A percentile compares a stretch with the other conserved stretches of the same genome.
Conservation (phyloP, 331 rosid species). For the Rosa hybrid region DNA sequence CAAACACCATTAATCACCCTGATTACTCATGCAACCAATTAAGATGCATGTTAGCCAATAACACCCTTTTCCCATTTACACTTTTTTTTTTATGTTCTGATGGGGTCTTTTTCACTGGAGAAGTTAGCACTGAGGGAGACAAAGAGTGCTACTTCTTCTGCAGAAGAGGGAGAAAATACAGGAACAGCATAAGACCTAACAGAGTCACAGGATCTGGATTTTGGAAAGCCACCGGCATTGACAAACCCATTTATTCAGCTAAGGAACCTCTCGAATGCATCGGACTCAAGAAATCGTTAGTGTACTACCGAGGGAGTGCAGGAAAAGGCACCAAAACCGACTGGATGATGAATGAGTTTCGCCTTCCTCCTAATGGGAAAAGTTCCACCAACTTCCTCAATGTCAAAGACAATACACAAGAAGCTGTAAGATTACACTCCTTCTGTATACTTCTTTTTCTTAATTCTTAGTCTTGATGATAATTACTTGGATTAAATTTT, state of each 20-base stretch:
- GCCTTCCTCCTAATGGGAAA: conserved; percentile 60
- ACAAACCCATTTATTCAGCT: conserved; percentile 56
- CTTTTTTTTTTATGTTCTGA: neutral
- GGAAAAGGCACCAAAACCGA: conserved; percentile 96
- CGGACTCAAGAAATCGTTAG: conserved; percentile 96
- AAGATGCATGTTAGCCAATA: neutral
- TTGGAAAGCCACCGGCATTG: conserved; percentile 92
- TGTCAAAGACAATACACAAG: conserved; percentile 23
- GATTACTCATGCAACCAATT: neutral
- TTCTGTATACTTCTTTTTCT: neutral
- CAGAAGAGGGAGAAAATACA: conserved; percentile 80
- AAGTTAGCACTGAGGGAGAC: conserved; percentile 49
- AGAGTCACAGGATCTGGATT: conserved; percentile 79
- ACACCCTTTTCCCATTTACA: neutral
- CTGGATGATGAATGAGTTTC: conserved; percentile 99
- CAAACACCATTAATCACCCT: neutral
- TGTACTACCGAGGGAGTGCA: conserved; percentile 83
- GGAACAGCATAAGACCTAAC: conserved; percentile 80
- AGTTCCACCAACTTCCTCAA: conserved; percentile 6
- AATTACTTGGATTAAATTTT: neutral
- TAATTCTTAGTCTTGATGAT: neutral
- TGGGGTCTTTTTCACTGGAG: neutral
- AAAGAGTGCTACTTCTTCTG: conserved; percentile 75
- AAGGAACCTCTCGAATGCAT: conserved; percentile 49
- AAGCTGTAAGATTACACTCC: conserved; percentile 65